A percentile compares a stretch with the other conserved stretches of the same genome.
Conservation (phyloP, 2,329 filamentous ascomycete species). For the Verticillium tricorpus region DNA sequence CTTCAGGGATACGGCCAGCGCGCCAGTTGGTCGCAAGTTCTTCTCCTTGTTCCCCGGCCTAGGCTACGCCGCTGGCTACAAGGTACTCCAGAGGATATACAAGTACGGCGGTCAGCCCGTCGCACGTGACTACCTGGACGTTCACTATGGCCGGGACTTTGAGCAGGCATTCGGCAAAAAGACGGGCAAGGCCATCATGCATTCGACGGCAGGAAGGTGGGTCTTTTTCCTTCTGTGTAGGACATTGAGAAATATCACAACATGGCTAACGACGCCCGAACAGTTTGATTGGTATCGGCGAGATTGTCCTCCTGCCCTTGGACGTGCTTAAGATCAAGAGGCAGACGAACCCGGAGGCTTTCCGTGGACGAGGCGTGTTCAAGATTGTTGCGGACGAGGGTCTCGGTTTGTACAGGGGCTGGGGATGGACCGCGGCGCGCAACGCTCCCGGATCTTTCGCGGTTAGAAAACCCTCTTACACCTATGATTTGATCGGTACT, state of each 20-base stretch:
- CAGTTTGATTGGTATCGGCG: conserved; percentile 92
- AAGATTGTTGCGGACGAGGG: conserved; percentile 91
- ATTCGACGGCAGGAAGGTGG: conserved; percentile 88
- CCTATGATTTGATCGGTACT: not conserved
- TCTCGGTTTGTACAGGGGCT: conserved; percentile 91
- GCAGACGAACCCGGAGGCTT: conserved; percentile 97
- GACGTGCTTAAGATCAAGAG: conserved; percentile 99
- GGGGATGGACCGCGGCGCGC: conserved; percentile 94
- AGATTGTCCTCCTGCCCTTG: conserved; percentile 90
- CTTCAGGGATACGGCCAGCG: conserved; percentile 83
- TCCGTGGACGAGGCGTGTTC: conserved; percentile 87
- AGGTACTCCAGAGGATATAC: conserved; percentile 95
- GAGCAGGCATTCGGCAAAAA: conserved; percentile 91
- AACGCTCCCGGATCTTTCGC: conserved; percentile 97
- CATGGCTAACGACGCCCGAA: not conserved
- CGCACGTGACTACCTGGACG: conserved; percentile 79
- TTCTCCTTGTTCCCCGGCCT: conserved; percentile 94
- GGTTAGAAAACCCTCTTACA: conserved; percentile 47
- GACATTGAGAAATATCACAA: too few species aligned
- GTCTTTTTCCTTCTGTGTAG: conserved; percentile 11
- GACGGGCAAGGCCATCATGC: conserved; percentile 96
- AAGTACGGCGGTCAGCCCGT: conserved; percentile 98
- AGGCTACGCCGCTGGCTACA: conserved; percentile 96
- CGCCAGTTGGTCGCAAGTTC: conserved; percentile 71
- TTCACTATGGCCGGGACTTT: conserved; percentile 77